Evolutionary conservation across 192 early-diverging fungal genomes (phyloP).

Genomic region (Coemansia sp.): DNA sequence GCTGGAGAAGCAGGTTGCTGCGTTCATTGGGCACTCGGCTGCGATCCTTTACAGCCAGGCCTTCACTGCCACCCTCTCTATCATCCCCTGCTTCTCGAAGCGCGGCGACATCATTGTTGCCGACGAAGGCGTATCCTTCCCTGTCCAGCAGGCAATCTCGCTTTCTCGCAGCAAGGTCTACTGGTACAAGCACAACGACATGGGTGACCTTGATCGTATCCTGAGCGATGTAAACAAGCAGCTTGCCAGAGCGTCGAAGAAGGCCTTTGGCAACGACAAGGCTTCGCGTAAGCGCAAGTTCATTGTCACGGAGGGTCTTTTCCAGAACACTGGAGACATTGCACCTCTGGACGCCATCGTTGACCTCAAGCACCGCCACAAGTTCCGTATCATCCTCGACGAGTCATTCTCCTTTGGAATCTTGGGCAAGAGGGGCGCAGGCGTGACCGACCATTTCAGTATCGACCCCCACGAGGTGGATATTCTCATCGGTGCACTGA

Average conservation of each 20-base stretch:
- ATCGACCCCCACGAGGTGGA: constrained; percentile 78
- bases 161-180: constrained; percentile 89
- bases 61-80: constrained; percentile 87
- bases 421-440: constrained; percentile 82
- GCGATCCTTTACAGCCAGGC: constrained; percentile 95
- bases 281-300: constrained; percentile 81
- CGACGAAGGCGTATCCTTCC: constrained; percentile 86
- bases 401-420: constrained; percentile 89
- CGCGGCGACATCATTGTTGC: constrained; percentile 94
- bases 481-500: constrained; percentile 84
- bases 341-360: constrained; percentile 77
- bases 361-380: constrained; percentile 91
- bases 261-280: constrained; percentile 15
- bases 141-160: constrained; percentile 84
- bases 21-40: constrained; percentile 78
- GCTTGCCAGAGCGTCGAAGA: constrained; percentile 60
- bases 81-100: constrained; percentile 95
- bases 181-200: constrained; percentile 96
- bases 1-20: constrained; percentile 82
- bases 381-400: constrained; percentile 94
- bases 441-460: constrained; percentile 81
- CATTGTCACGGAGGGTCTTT: constrained; percentile 92
- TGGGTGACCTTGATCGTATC: constrained; percentile 89
- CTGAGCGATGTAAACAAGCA: constrained; percentile 75
- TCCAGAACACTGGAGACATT: constrained; percentile 85